Base-by-base conservation (phyloP, 805 yeast genomes). In the Isabelozyma heimii region DNA sequence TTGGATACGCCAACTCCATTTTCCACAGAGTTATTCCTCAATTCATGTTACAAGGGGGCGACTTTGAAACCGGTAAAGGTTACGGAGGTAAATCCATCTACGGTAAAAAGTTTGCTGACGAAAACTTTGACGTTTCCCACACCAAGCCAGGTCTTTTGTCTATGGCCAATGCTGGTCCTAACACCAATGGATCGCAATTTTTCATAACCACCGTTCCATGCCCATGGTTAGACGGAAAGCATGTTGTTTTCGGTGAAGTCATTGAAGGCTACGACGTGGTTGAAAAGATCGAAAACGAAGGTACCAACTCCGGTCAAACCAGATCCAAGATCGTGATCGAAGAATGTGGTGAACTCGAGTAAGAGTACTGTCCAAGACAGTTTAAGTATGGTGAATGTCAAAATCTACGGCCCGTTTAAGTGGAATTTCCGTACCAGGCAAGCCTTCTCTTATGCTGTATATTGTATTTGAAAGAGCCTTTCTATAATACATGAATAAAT, bases 161-260 rank as follows among this genome's bases (percentile, higher is more conserved):
- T 54, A 92, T 92, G 97, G 97, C 97, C 70, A 92, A 92, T 70
- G 95, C 97, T 56, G 97, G 97, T 61, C 96, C 96, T 73, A 89
- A 90, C 85, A 89, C 97, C 77, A 92, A 92, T 77, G 97, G 97
- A 50, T 91, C 97, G 48, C 98, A 91, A 77, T 91, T 91, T 76
- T 91, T 92, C 82, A 87, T 90, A 77, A 90, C 97, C 71, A 90
- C 97, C 50, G 91, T 88, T 47, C 80, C 87, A 59, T 78, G 86
- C 63, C 87, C 94, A 54, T 89, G 95, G 92, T 83, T 89, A 72
- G 95, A 90, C 63, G 97, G 96, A 59, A 85, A 85, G 75, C 95
- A 90, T 80, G 96, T 89, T 67, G 97, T 91, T 54, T 90, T 90
- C 61, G 97, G 97, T 68, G 96, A 89, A 77, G 91, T 88, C 57